phyloP scores from a whole-genome alignment of 2,329 filamentous ascomycete species.

The Thielaviopsis musarum region DNA sequence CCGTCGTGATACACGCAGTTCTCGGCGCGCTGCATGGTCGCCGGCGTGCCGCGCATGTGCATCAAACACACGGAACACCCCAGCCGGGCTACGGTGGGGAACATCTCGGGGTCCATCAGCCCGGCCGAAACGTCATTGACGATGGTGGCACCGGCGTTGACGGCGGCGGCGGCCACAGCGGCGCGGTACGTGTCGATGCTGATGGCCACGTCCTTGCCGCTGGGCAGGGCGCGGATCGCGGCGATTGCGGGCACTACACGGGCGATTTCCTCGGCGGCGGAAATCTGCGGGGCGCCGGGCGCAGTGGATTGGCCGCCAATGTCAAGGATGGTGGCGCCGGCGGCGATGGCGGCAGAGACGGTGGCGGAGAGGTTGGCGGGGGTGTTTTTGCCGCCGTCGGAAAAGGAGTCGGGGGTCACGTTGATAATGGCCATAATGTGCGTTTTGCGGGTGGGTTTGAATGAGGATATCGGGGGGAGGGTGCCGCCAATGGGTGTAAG shows the following conservation, averaged over 20 bases:
- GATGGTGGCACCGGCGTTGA: constrained; percentile 69
- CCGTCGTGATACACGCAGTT: constrained; percentile 52
- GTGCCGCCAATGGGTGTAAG: constrained; percentile 35
- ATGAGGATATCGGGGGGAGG: constrained; percentile 38
- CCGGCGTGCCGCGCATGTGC: constrained; percentile 79
- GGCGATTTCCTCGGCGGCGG: constrained; percentile 53
- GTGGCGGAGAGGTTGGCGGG: constrained; percentile 37
- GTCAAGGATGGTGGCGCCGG: constrained; percentile 73
- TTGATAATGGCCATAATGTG: constrained; percentile 90
- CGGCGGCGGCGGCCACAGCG: constrained; percentile 58
- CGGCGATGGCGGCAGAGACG: constrained; percentile 42
- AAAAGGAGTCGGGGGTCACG: constrained; percentile 91
- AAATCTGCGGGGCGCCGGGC: constrained; percentile 53
- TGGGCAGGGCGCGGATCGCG: constrained; percentile 50
- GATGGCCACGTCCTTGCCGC: constrained; percentile 48
- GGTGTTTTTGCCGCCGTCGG: constrained; percentile 59
- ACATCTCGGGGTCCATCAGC: constrained; percentile 61
- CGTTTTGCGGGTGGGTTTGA: constrained; percentile 43
- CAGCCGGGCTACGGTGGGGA: constrained; percentile 58
- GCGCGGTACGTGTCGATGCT: constrained; percentile 91
- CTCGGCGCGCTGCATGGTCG: constrained; percentile 57
- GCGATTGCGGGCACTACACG: constrained; percentile 68
- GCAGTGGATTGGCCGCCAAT: constrained; percentile 87
- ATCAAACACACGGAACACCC: constrained; percentile 70
- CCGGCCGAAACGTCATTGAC: constrained; percentile 92